phyloP scores from a whole-genome alignment of 352 stramenopile species.

The Peronospora belbahrii region DNA sequence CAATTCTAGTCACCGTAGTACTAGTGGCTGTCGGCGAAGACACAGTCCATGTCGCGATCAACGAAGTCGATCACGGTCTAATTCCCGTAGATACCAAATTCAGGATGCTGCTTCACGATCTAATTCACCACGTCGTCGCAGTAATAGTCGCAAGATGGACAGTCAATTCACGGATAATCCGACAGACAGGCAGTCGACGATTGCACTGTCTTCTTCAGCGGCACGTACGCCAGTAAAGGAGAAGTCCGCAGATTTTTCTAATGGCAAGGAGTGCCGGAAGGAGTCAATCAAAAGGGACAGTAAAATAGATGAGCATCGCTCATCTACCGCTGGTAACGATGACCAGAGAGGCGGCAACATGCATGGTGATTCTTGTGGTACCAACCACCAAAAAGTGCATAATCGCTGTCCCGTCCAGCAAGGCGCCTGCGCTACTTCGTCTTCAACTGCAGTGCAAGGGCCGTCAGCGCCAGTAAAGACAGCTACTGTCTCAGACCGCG shows the following conservation, averaged over 20 bases:
- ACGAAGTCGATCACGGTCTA: slow-evolving; percentile 17
- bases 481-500: slow-evolving; percentile 5
- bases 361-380: slow-evolving; percentile 1
- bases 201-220: neutral
- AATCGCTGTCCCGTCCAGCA: slow-evolving; percentile 10
- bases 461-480: slow-evolving; percentile 9
- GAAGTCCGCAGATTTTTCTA: neutral
- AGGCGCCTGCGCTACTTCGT: slow-evolving; percentile 1
- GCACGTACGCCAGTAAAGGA: neutral
- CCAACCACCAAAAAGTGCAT: slow-evolving; percentile 9
- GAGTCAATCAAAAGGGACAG: slow-evolving; percentile 1
- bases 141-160: slow-evolving; percentile 6
- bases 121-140: slow-evolving; percentile 17
- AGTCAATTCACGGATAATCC: neutral
- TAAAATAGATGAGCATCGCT: neutral
- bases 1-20: neutral
- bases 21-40: neutral
- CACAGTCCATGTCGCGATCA: slow-evolving; percentile 6
- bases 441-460: slow-evolving; percentile 9
- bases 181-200: neutral
- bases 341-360: slow-evolving; percentile 1
- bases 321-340: neutral
- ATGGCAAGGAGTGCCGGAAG: neutral
- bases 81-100: slow-evolving; percentile 9
- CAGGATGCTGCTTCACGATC: slow-evolving; percentile 11